Evolutionary conservation across 1,284 basidiomycete genomes (phyloP), one percentile per base, ranked within the genome.

Genomic region (Sporisorium scitamineum): DNA sequence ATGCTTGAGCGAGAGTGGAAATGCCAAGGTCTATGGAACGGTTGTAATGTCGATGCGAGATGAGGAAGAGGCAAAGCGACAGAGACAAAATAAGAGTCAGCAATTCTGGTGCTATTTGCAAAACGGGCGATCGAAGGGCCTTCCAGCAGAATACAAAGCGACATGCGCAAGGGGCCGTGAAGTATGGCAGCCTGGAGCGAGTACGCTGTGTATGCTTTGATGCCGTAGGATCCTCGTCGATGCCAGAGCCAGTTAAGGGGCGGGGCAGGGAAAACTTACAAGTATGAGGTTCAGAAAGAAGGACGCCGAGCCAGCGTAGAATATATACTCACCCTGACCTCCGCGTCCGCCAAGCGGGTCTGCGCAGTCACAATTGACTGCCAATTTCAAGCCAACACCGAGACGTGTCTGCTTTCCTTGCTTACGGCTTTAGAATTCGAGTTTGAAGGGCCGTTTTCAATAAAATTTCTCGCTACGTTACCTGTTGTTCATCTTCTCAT

Each of bases 1-100:
- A 76, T 76, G 73, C 73, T 31, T 76, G 73, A 76, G 73, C 73
- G 73, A 55, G 73, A 76, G 69, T 71, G 73, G 73, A 76, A 76
- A 70, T 76, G 73, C 73, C 73, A 76, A 76, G 73, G 73, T 76
- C 73, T 71, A 54, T 60, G 54, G 44, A 62, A 55, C 24, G 55
- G 54, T 34, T 5, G 27, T 6, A 20, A 42, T 34, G 53, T 50
- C 34, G 39, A 27, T 47, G 32, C 27, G 34, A 18, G 27, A 6
- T 31, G 26, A 14, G 32, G 31, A 20, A 32, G 20, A 62, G n/a
- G 51, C 27, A 53, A 44, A 32, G 29, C 41, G 29, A 56, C 8
- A 18, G 22, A 55, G 42, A 45, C 18, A 34, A 13, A 14, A 31
- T 5, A 42, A 54, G 41, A n/a, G 53, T 42, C 29, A 50, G 48